phyloP scores from a whole-genome alignment of 164 flowering plant species.

The Kingdonia uniflora region DNA sequence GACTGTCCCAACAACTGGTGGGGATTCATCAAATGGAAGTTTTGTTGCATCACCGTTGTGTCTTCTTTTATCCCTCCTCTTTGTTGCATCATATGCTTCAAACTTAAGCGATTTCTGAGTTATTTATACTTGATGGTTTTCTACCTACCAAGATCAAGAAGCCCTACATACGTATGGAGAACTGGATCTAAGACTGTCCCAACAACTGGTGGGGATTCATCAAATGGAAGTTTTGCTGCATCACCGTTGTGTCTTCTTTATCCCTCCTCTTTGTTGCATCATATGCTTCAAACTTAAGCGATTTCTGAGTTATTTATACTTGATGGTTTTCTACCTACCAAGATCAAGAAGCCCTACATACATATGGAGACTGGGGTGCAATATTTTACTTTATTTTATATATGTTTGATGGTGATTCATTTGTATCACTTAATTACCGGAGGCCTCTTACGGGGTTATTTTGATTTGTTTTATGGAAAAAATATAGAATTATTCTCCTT shows the following conservation, averaged over 20 bases:
- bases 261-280: conserved; percentile 28
- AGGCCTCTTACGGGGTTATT: too few relatives aligned
- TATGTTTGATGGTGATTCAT: too few relatives aligned
- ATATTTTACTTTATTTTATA: too few relatives aligned
- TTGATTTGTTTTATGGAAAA: too few relatives aligned
- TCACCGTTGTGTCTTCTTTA: conserved; percentile 25
- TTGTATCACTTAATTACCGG: too few relatives aligned
- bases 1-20: conserved; percentile 28
- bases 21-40: conserved; percentile 33
- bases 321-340: too few relatives aligned
- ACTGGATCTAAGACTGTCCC: conserved; percentile 35
- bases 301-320: conserved; percentile 11
- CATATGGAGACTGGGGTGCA: too few relatives aligned
- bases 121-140: not conserved
- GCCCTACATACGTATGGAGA: too few relatives aligned
- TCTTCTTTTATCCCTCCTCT: conserved; percentile 22
- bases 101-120: conserved; percentile 15
- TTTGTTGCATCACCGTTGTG: conserved; percentile 27
- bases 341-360: too few relatives aligned
- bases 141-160: too few relatives aligned
- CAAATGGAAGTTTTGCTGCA: conserved; percentile 33
- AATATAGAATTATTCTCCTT: too few relatives aligned
- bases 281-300: conserved; percentile 23
- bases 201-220: conserved; percentile 25
- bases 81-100: conserved; percentile 33